Conservation (phyloP, 2,329 filamentous ascomycete species). For the Penicillium sp. region DNA sequence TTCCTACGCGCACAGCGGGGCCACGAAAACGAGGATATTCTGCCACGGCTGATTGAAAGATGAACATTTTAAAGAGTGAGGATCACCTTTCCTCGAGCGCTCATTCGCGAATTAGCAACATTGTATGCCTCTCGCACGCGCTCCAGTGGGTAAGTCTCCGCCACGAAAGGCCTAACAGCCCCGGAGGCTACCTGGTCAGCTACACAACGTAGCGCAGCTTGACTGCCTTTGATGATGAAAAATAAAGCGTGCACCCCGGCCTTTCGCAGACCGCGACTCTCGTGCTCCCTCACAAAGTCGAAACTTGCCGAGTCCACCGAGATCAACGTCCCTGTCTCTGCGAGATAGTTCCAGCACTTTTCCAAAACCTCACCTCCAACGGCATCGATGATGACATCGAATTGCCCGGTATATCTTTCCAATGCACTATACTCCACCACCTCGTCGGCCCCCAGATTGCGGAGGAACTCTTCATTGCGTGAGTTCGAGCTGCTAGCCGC, state of each 20-base stretch:
- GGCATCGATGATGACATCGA: conserved; percentile 24
- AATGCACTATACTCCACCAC: conserved; percentile 33
- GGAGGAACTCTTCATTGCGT: conserved; percentile 31
- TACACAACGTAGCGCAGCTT: conserved; percentile 9
- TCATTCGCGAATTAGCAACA: conserved; percentile 11
- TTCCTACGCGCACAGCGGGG: no score
- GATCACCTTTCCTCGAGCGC: conserved; percentile 20
- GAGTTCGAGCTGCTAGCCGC: conserved; percentile 30
- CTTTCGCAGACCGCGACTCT: conserved; percentile 12
- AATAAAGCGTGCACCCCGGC: conserved; percentile 17
- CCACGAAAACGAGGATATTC: no score
- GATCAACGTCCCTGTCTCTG: conserved; percentile 15
- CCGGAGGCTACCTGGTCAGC: conserved; percentile 11
- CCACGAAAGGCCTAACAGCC: conserved; percentile 17
- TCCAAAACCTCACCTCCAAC: conserved; percentile 21
- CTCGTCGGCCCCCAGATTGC: conserved; percentile 33
- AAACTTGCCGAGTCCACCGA: conserved; percentile 27
- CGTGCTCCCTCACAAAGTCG: conserved; percentile 23
- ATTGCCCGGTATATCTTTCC: conserved; percentile 1
- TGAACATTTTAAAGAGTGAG: conserved; percentile 9
- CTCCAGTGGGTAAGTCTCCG: conserved; percentile 12
- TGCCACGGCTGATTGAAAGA: no score
- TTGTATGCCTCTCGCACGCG: conserved; percentile 19
- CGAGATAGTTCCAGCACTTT: conserved; percentile 18
- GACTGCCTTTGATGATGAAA: conserved; percentile 17